Percentiles rank a stretch among this genome's conserved stretches.
phyloP scores from a whole-genome alignment of 2,329 filamentous ascomycete species.

The Myriosclerotinia duriaeana region DNA sequence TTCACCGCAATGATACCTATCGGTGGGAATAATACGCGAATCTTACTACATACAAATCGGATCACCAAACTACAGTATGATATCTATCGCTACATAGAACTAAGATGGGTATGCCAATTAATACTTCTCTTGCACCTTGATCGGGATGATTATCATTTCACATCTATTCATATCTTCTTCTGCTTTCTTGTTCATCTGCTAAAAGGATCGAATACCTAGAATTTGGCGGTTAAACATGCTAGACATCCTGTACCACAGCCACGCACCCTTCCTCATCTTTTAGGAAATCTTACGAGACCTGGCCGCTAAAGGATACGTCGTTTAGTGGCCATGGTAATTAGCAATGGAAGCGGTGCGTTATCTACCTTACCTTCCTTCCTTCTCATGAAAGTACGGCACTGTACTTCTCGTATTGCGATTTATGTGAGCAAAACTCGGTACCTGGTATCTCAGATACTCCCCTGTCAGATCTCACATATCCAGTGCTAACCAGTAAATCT shows the following conservation, averaged over 20 bases:
- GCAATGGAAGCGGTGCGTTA: neutral
- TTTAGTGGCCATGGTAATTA: neutral
- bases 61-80: too few relatives aligned
- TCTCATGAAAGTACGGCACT: neutral
- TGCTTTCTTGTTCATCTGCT: neutral
- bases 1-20: neutral
- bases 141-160: neutral
- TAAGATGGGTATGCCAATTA: neutral
- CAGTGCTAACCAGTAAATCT: neutral
- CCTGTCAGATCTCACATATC: neutral
- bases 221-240: neutral
- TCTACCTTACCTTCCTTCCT: neutral
- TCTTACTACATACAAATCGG: neutral
- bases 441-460: neutral
- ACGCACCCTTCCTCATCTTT: neutral
- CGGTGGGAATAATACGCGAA: neutral
- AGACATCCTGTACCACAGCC: neutral
- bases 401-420: slow-evolving; percentile 11
- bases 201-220: neutral
- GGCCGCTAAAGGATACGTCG: neutral
- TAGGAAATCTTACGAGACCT: slow-evolving; percentile 3
- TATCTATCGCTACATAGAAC: neutral
- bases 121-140: neutral
- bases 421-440: neutral
- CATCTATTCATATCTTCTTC: neutral